Conservation (phyloP, 2,329 filamentous ascomycete genomes). For the Fusarium sp. region DNA sequence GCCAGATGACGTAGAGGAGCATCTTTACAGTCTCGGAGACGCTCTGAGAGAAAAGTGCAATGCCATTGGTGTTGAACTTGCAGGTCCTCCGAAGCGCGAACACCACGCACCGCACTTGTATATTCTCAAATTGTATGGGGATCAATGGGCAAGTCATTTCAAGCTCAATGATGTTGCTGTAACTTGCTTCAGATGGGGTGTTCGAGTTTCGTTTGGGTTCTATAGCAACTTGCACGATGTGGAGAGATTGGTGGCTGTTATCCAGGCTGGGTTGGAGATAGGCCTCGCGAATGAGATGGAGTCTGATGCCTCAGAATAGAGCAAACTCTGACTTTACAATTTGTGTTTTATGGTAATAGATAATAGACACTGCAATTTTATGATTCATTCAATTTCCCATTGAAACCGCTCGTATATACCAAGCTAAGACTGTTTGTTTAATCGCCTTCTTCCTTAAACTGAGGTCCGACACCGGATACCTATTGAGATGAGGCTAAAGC, state of each 20-base stretch:
- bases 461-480: not conserved
- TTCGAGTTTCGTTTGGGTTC: conserved; percentile 38
- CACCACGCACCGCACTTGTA: conserved; percentile 45
- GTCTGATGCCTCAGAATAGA: not conserved
- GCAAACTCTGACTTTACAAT: not conserved
- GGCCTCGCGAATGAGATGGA: not conserved
- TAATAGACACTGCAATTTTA: not conserved
- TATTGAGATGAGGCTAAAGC: not conserved
- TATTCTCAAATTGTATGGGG: conserved; percentile 37
- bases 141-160: conserved; percentile 37
- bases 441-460: not conserved
- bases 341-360: not conserved
- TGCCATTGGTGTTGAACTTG: conserved; percentile 32
- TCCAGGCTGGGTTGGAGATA: not conserved
- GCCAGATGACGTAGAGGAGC: conserved; percentile 38
- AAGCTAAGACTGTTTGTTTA: not conserved
- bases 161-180: conserved; percentile 20
- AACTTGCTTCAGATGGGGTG: conserved; percentile 40
- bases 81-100: conserved; percentile 32
- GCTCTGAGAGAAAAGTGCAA: conserved; percentile 27
- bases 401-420: not conserved
- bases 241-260: not conserved
- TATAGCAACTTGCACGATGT: conserved; percentile 15
- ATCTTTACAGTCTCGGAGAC: conserved; percentile 40
- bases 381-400: not conserved